Percentiles rank a stretch among this genome's conserved stretches.
These are phyloP conservation scores for Deinandra increscens DNA, from an alignment of 129 eudicot genomes.

Conservation along the genomic window DNA sequence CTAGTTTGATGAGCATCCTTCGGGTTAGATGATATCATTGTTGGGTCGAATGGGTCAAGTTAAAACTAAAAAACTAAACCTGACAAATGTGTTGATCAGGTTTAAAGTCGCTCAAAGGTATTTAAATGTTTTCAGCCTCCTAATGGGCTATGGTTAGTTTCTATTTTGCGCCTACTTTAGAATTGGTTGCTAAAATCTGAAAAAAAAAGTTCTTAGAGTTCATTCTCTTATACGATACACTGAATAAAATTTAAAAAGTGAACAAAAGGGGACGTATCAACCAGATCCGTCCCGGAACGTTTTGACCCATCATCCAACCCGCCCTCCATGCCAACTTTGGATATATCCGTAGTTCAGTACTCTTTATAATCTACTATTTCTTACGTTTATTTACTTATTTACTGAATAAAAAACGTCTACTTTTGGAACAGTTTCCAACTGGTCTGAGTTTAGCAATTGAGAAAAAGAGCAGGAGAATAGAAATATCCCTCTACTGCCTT, in stretches of 20 bases:
- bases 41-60: neutral
- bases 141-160: neutral
- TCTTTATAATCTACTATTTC: neutral
- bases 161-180: neutral
- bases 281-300: neutral
- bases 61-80: neutral
- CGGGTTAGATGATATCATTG: neutral
- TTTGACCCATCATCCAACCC: neutral
- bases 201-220: neutral
- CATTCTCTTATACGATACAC: neutral
- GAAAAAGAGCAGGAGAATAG: slow-evolving; percentile 94
- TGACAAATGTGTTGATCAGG: neutral
- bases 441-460: slow-evolving; percentile 93
- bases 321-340: neutral
- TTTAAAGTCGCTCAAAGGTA: neutral
- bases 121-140: neutral
- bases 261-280: neutral
- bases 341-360: neutral
- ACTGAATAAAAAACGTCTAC: slow-evolving; percentile 2
- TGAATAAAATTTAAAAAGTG: too few species aligned
- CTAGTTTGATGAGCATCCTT: too few species aligned
- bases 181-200: neutral
- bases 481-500: slow-evolving; percentile 95
- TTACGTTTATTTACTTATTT: neutral
- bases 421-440: slow-evolving; percentile 71